phyloP scores from a whole-genome alignment of 257 asterid genomes.

The Paulownia fortunei region DNA sequence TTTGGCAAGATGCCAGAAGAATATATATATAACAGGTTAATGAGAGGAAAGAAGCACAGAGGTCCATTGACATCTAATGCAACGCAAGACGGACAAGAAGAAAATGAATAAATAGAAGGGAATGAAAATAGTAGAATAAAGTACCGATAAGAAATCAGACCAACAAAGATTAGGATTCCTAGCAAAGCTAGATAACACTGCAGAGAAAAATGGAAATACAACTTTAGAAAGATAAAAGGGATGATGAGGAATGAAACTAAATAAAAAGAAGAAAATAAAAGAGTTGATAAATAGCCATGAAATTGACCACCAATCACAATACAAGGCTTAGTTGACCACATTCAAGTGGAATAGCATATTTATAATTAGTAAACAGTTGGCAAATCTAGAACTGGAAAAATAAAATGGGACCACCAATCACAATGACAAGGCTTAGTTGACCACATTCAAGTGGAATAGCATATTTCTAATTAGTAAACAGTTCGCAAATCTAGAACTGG shows the following conservation, averaged over 20 bases:
- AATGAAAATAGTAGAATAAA: not conserved
- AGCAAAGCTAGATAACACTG: not conserved
- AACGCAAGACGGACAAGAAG: not conserved
- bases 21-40: not conserved
- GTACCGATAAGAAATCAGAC: not conserved
- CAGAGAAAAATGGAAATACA: not conserved
- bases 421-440: not conserved
- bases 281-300: conserved; percentile 4
- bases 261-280: not conserved
- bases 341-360: not conserved
- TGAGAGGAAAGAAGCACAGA: conserved; percentile 7
- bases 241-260: not conserved
- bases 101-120: not conserved
- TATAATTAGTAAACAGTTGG: not conserved
- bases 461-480: not conserved
- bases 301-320: not conserved
- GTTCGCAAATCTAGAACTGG: not conserved
- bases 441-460: not conserved
- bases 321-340: not conserved
- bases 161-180: not conserved
- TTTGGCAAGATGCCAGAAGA: conserved; percentile 7
- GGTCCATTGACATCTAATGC: not conserved
- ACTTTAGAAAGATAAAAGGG: not conserved
- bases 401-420: not conserved
- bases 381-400: not conserved